Conservation (phyloP, 2,329 filamentous ascomycete genomes). For the Grosmannia clavigera region DNA sequence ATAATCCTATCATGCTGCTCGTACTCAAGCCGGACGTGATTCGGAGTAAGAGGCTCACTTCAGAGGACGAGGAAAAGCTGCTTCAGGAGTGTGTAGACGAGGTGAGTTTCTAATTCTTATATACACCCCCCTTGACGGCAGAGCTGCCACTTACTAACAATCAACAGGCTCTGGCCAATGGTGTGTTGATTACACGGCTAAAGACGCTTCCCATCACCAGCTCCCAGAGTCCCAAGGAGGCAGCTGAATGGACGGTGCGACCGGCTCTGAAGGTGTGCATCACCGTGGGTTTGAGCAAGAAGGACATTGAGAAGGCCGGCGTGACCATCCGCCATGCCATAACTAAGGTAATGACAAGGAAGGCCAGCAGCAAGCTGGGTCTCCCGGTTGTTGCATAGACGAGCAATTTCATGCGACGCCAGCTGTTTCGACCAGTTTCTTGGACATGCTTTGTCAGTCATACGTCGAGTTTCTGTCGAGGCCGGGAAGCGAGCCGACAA, state of each 20-base stretch:
- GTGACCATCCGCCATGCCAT: slow-evolving; percentile 81
- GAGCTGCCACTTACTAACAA: background rate
- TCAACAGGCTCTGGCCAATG: slow-evolving; percentile 64
- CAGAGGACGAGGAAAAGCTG: slow-evolving; percentile 70
- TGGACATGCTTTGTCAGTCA: too few relatives aligned
- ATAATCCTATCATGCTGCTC: slow-evolving; percentile 81
- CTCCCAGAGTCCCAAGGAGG: slow-evolving; percentile 54
- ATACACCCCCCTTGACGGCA: too few relatives aligned
- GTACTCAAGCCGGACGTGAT: slow-evolving; percentile 76
- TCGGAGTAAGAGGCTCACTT: slow-evolving; percentile 50
- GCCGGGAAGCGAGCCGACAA: background rate
- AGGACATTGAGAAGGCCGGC: slow-evolving; percentile 92
- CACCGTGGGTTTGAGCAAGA: slow-evolving; percentile 76
- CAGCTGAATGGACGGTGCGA: slow-evolving; percentile 53
- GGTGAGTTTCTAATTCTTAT: slow-evolving; percentile 34
- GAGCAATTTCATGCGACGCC: background rate
- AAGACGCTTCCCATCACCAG: slow-evolving; percentile 61
- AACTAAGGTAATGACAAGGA: slow-evolving; percentile 73
- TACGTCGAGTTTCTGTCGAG: too few relatives aligned
- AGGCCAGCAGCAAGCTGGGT: slow-evolving; percentile 21
- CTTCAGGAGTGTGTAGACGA: slow-evolving; percentile 93
- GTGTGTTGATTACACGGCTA: slow-evolving; percentile 76
- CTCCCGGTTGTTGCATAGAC: slow-evolving; percentile 9
- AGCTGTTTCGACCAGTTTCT: background rate
- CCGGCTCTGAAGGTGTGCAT: slow-evolving; percentile 87